Conservation (phyloP, 192 early-diverging fungal genomes). For the Rhizoclosmatium globosum region DNA sequence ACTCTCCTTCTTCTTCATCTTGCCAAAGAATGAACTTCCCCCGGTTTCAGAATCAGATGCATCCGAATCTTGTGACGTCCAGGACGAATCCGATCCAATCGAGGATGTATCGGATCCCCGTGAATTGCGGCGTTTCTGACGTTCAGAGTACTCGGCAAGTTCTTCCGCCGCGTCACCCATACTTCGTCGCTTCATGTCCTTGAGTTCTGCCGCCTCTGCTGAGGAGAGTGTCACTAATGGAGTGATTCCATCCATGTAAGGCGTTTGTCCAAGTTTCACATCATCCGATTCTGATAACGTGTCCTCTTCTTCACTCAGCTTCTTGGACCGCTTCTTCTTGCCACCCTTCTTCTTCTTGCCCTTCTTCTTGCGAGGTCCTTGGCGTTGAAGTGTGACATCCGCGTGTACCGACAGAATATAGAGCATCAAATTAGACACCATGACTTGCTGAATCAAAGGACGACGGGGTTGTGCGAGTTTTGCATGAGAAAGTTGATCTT, state of each 20-base stretch:
- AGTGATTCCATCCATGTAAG: background rate
- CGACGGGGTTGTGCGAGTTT: slow-evolving; percentile 56
- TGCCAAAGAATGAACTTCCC: background rate
- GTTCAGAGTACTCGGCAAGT: background rate
- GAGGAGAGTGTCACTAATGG: background rate
- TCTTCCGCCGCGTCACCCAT: background rate
- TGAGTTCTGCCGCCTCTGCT: background rate
- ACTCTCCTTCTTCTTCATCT: background rate
- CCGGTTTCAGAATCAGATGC: background rate
- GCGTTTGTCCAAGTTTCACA: background rate
- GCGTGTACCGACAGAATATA: slow-evolving; percentile 64
- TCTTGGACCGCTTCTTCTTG: background rate
- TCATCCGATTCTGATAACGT: background rate
- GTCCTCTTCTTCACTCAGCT: background rate
- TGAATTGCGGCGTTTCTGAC: background rate
- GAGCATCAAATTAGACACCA: slow-evolving; percentile 62
- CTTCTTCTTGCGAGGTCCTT: slow-evolving; percentile 41
- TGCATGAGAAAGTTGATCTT: slow-evolving; percentile 54
- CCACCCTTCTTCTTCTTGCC: slow-evolving; percentile 41
- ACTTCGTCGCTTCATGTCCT: background rate
- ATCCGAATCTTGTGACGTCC: slow-evolving; percentile 9
- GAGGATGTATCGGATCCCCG: background rate
- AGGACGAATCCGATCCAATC: slow-evolving; percentile 17
- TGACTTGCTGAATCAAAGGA: slow-evolving; percentile 56
- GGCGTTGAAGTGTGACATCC: slow-evolving; percentile 57